Percentiles rank a stretch among this genome's conserved stretches.
phyloP scores from a whole-genome alignment of 1,284 basidiomycete species.

The Puccinia polysora region DNA sequence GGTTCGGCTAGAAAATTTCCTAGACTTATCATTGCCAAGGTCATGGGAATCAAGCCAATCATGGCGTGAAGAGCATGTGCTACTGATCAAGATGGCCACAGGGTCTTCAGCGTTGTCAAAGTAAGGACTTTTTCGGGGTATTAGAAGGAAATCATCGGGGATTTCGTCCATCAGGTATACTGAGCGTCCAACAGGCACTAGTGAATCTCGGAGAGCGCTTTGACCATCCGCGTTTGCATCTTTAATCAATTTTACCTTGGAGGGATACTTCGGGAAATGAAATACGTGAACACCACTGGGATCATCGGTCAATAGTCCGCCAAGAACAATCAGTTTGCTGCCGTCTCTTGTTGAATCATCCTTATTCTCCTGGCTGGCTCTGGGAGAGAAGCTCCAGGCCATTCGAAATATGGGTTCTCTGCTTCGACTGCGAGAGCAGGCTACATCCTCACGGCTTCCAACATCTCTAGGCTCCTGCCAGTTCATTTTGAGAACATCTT shows the following conservation, averaged over 20 bases:
- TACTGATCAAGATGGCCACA: constrained; percentile 60
- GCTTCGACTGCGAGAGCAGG: constrained; percentile 45
- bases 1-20: constrained; percentile 16
- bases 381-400: constrained; percentile 63
- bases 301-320: constrained; percentile 63
- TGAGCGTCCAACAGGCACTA: constrained; percentile 61
- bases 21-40: neutral
- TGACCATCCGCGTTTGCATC: constrained; percentile 60
- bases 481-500: constrained; percentile 55
- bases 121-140: constrained; percentile 69
- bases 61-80: constrained; percentile 41
- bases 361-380: constrained; percentile 47
- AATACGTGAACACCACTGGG: constrained; percentile 66
- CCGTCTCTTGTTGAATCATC: constrained; percentile 58
- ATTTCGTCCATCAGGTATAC: constrained; percentile 63
- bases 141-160: constrained; percentile 72
- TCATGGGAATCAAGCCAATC: constrained; percentile 7
- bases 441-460: constrained; percentile 52
- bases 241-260: constrained; percentile 51
- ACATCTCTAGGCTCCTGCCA: constrained; percentile 49
- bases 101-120: constrained; percentile 69
- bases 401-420: constrained; percentile 85
- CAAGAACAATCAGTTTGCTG: constrained; percentile 70
- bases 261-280: constrained; percentile 67
- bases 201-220: constrained; percentile 63